Percentiles rank a stretch among this genome's conserved stretches.
These are phyloP conservation scores for Acanthamoeba lenticulata DNA, from an alignment of 208 protist species.

Conservation along the genomic window DNA sequence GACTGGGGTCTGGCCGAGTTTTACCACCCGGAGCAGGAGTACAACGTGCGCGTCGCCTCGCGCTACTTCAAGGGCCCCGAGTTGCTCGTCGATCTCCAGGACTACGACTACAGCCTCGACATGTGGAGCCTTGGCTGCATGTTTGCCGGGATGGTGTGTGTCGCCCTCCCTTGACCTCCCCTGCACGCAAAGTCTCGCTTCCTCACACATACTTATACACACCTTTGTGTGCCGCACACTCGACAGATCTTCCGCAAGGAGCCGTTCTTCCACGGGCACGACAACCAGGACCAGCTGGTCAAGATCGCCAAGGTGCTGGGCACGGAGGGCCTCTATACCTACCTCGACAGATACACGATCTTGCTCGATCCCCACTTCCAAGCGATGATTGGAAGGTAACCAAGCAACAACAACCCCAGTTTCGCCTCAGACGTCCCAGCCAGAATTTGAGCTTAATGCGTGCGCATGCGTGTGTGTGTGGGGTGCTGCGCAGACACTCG, in stretches of 20 bases:
- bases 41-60: constrained; percentile 99
- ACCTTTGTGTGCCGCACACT: neutral
- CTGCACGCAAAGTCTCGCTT: neutral
- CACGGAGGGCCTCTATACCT: constrained; percentile 93
- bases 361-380: constrained; percentile 91
- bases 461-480: no score
- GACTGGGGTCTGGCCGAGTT: constrained; percentile 99
- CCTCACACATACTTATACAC: no score
- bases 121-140: constrained; percentile 99
- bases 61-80: constrained; percentile 99
- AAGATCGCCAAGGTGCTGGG: constrained; percentile 94
- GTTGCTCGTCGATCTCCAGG: constrained; percentile 95
- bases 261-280: constrained; percentile 98
- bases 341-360: constrained; percentile 97
- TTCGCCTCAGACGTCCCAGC: no score
- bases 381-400: constrained; percentile 89
- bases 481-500: constrained; percentile 83
- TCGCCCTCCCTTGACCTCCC: neutral
- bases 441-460: no score
- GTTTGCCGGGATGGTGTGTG: constrained; percentile 95
- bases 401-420: neutral
- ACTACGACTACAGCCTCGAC: constrained; percentile 99
- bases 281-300: constrained; percentile 99
- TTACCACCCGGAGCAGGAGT: constrained; percentile 97
- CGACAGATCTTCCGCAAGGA: constrained; percentile 96